phyloP scores from a whole-genome alignment of 371 early-diverging fungal species.

The Mortierella polycephala region DNA sequence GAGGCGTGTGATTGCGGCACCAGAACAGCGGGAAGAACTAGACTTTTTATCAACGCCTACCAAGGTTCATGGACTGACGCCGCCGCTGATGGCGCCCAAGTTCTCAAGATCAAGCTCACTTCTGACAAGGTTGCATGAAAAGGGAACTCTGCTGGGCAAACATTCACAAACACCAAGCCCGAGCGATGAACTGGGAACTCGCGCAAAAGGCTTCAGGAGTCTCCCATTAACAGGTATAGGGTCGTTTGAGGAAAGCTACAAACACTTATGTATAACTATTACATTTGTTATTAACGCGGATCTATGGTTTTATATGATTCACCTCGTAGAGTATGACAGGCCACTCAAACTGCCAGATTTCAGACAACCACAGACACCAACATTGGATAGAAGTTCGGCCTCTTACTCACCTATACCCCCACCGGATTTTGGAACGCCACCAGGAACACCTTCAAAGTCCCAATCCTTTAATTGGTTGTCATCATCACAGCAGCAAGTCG shows the following conservation, averaged over 20 bases:
- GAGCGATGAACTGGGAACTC: slow-evolving; percentile 20
- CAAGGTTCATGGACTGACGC: slow-evolving; percentile 4
- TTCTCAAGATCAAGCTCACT: slow-evolving; percentile 21
- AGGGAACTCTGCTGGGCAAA: slow-evolving; percentile 43
- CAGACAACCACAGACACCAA: slow-evolving; percentile 11
- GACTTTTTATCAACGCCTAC: slow-evolving; percentile 33
- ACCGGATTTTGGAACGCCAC: slow-evolving; percentile 39
- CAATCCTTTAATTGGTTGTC: slow-evolving; percentile 6
- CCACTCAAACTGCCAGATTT: slow-evolving; percentile 20
- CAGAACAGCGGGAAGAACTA: slow-evolving; percentile 11
- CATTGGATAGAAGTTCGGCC: slow-evolving; percentile 4
- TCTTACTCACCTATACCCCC: slow-evolving; percentile 34
- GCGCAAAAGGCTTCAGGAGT: slow-evolving; percentile 34
- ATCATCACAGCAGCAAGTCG: background rate
- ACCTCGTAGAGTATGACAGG: slow-evolving; percentile 9
- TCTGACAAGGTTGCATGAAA: slow-evolving; percentile 30
- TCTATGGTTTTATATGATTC: background rate
- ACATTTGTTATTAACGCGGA: background rate
- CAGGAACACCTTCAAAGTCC: slow-evolving; percentile 24
- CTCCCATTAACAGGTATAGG: slow-evolving; percentile 5
- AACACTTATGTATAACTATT: background rate
- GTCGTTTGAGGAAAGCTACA: background rate
- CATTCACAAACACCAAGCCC: slow-evolving; percentile 49
- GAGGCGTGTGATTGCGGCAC: slow-evolving; percentile 20
- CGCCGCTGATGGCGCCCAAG: background rate